Conservation (phyloP, 148 eudicot species). For the Camellia granthamiana region DNA sequence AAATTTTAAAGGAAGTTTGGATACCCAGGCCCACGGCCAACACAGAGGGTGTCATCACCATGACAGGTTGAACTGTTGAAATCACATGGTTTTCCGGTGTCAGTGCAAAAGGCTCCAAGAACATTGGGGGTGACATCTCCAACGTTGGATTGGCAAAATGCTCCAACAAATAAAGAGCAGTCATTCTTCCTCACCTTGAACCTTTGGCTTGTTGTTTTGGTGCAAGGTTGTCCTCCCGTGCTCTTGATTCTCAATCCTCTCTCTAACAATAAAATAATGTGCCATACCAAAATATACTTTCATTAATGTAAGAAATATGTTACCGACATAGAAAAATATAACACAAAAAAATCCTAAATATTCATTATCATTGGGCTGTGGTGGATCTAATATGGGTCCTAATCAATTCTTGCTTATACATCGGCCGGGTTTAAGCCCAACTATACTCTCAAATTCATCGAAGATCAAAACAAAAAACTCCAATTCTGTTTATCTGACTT, state of each 20-base stretch:
- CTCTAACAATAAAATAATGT: background rate
- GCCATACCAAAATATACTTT: background rate
- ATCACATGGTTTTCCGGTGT: slow-evolving; percentile 37
- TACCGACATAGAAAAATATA: no score
- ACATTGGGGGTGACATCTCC: slow-evolving; percentile 48
- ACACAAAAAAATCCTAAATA: no score
- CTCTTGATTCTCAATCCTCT: slow-evolving; percentile 27
- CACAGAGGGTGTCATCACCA: slow-evolving; percentile 34
- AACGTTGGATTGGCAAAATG: slow-evolving; percentile 44
- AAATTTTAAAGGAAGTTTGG: background rate
- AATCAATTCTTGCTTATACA: no score
- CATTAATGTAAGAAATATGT: no score
- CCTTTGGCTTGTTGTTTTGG: slow-evolving; percentile 29
- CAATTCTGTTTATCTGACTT: no score
- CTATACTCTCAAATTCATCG: no score
- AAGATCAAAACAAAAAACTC: no score
- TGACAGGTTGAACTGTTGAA: slow-evolving; percentile 37
- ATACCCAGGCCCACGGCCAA: slow-evolving; percentile 47
- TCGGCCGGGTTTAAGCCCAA: no score
- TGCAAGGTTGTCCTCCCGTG: slow-evolving; percentile 40
- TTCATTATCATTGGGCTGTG: no score
- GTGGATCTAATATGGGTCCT: no score
- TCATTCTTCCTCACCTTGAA: slow-evolving; percentile 35
- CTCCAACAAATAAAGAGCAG: slow-evolving; percentile 29
- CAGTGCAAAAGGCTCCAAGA: slow-evolving; percentile 39